Evolutionary conservation across 2,329 filamentous ascomycete genomes (phyloP).

Genomic region (Aspergillus japonicus): DNA sequence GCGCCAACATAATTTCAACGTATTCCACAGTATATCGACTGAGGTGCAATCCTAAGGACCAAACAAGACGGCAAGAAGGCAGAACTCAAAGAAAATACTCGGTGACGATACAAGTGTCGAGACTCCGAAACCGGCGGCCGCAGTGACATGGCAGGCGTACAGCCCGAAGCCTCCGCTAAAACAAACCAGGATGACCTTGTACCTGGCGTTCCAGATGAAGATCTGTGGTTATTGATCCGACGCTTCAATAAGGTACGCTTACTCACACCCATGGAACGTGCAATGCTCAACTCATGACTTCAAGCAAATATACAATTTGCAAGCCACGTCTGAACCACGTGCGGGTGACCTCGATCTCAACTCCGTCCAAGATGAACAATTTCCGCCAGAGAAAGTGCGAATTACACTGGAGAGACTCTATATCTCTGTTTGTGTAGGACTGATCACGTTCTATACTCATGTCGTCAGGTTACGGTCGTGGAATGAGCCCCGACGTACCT

Average conservation of each 20-base stretch:
- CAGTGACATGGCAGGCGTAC: not conserved
- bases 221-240: conserved; percentile 69
- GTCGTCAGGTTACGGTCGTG: conserved; percentile 74
- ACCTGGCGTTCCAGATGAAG: conserved; percentile 51
- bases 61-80: not conserved
- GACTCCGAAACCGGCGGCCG: not conserved
- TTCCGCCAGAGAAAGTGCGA: conserved; percentile 78
- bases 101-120: not conserved
- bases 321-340: conserved; percentile 57
- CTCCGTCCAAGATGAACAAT: conserved; percentile 77
- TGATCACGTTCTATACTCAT: conserved; percentile 69
- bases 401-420: conserved; percentile 77
- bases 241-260: conserved; percentile 69
- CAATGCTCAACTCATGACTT: not conserved
- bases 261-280: not conserved
- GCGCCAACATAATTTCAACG: not conserved
- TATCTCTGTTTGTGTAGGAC: conserved; percentile 70
- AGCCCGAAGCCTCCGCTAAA: not conserved
- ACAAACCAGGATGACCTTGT: not conserved
- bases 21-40: not conserved
- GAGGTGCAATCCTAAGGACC: not conserved
- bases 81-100: too few species aligned
- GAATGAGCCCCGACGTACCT: conserved; percentile 68
- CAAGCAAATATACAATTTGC: conserved; percentile 66
- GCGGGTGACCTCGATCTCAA: conserved; percentile 72